These are phyloP conservation scores for Irpex sp. DNA, from an alignment of 1,284 basidiomycete genomes.

Conservation along the genomic window DNA sequence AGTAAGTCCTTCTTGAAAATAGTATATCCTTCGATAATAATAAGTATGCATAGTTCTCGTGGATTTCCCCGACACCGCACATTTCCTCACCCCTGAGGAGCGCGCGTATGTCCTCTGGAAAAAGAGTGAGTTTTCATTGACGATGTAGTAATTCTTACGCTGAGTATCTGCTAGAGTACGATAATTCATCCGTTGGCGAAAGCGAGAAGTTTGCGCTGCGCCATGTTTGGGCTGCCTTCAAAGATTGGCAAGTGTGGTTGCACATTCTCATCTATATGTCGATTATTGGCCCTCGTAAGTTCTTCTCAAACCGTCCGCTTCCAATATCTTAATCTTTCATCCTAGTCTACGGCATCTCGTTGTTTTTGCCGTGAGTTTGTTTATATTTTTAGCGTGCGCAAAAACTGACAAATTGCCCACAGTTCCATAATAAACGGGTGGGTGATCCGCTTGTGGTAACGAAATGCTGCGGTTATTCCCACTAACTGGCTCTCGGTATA, in stretches of 20 bases:
- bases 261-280: conserved; percentile 62
- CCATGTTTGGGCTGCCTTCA: conserved; percentile 51
- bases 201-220: conserved; percentile 54
- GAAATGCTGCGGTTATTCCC: not conserved
- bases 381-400: not conserved
- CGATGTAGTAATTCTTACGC: not conserved
- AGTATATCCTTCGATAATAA: not conserved
- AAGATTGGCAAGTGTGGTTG: conserved; percentile 67
- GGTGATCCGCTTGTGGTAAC: conserved; percentile 9
- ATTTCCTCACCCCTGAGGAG: conserved; percentile 59
- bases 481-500: conserved; percentile 18
- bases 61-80: conserved; percentile 55
- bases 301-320: not conserved
- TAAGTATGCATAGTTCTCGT: conserved; percentile 38
- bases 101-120: conserved; percentile 55
- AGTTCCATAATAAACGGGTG: conserved; percentile 64
- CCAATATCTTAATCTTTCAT: not conserved
- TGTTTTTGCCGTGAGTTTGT: conserved; percentile 58
- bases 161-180: conserved; percentile 42
- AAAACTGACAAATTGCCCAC: not conserved
- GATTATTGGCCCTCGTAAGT: conserved; percentile 54
- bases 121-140: conserved; percentile 43
- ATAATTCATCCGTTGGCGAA: conserved; percentile 64
- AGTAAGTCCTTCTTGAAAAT: conserved; percentile 32
- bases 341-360: conserved; percentile 52